phyloP scores from a whole-genome alignment of 108 stramenopile genomes.

The Nitzschia palea region DNA sequence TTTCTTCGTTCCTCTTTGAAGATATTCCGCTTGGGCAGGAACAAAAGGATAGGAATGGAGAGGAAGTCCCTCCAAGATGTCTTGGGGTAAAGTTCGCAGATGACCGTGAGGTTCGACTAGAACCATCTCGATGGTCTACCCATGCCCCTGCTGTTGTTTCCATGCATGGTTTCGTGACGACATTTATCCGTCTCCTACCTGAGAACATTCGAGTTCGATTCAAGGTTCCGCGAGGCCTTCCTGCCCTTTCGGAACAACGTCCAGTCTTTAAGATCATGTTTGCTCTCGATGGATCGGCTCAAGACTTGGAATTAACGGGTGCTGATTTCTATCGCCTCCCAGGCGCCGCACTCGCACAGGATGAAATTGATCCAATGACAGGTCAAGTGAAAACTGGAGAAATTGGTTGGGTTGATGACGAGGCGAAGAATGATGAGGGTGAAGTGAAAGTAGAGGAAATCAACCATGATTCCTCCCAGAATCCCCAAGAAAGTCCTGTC shows the following conservation, averaged over 20 bases:
- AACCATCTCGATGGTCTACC: conserved; percentile 39
- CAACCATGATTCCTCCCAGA: conserved; percentile 3
- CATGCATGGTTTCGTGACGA: conserved; percentile 75
- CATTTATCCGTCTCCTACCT: conserved; percentile 73
- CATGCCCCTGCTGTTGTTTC: conserved; percentile 65
- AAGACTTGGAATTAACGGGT: conserved; percentile 75
- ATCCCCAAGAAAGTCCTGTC: not conserved
- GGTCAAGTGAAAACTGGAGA: conserved; percentile 59
- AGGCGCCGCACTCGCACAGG: conserved; percentile 61
- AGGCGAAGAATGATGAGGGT: conserved; percentile 25
- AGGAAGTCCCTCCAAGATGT: conserved; percentile 52
- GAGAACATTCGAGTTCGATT: conserved; percentile 63
- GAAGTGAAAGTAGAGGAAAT: conserved; percentile 18
- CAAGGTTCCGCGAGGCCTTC: conserved; percentile 75
- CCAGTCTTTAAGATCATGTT: conserved; percentile 81
- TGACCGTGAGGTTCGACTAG: conserved; percentile 29
- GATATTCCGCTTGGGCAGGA: conserved; percentile 2
- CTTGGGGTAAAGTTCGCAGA: conserved; percentile 56
- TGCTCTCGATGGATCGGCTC: conserved; percentile 63
- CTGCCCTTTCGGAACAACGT: conserved; percentile 77
- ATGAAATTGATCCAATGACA: conserved; percentile 67
- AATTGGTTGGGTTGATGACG: conserved; percentile 48
- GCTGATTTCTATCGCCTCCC: conserved; percentile 88
- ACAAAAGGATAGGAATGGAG: conserved; percentile 18
- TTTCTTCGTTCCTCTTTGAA: conserved; percentile 68